Conservation (phyloP, 805 yeast genomes). For the Barnettozyma sucrosica region DNA sequence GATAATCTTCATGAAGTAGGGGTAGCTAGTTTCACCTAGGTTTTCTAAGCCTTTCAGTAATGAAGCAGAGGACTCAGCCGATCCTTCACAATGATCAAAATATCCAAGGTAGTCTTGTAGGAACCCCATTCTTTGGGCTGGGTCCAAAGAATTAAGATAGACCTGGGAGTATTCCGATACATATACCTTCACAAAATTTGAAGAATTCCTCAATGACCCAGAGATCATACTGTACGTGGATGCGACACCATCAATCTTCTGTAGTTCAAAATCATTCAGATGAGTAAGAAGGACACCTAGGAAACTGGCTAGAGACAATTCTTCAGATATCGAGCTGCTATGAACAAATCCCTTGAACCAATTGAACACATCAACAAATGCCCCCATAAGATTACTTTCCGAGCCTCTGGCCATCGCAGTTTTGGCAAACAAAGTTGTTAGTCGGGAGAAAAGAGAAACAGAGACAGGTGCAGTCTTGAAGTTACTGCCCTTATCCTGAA, state of each 20-base stretch:
- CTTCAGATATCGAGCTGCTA: slow-evolving; percentile 37
- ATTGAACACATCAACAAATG: slow-evolving; percentile 41
- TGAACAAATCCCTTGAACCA: slow-evolving; percentile 40
- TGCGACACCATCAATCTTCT: slow-evolving; percentile 1
- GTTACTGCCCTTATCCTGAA: slow-evolving; percentile 25
- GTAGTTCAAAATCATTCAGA: slow-evolving; percentile 23
- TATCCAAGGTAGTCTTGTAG: slow-evolving; percentile 25
- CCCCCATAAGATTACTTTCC: slow-evolving; percentile 29
- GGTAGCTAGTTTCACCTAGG: slow-evolving; percentile 21
- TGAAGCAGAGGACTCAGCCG: slow-evolving; percentile 26
- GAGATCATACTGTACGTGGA: not conserved
- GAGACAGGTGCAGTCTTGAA: slow-evolving; percentile 38
- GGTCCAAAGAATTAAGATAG: not conserved
- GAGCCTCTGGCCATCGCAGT: slow-evolving; percentile 25
- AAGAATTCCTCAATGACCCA: slow-evolving; percentile 6
- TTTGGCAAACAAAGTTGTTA: slow-evolving; percentile 25
- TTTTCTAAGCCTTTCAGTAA: slow-evolving; percentile 18
- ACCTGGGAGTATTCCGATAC: not conserved
- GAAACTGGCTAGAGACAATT: slow-evolving; percentile 27
- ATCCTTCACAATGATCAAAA: slow-evolving; percentile 21
- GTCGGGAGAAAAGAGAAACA: slow-evolving; percentile 28
- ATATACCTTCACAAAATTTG: slow-evolving; percentile 11
- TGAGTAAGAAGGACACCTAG: slow-evolving; percentile 30
- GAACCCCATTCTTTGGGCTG: slow-evolving; percentile 7
- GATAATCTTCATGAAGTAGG: slow-evolving; percentile 14